Percentiles rank a stretch among this genome's conserved stretches.
phyloP scores from a whole-genome alignment of 148 eudicot species.

The Rhododendron griersonianum region DNA sequence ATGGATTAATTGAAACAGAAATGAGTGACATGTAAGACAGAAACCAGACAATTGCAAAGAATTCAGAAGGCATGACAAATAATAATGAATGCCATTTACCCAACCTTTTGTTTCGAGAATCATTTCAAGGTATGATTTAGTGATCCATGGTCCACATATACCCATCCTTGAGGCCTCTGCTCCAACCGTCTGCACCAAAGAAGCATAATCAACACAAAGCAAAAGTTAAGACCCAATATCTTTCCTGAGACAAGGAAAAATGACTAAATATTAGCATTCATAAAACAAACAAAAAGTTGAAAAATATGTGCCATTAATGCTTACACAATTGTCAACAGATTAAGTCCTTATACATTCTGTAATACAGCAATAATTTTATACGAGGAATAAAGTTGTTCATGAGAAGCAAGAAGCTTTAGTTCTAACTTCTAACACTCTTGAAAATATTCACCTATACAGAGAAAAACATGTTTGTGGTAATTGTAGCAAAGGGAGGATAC shows the following conservation, averaged over 20 bases:
- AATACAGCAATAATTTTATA: background rate
- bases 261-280: background rate
- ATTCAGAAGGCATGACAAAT: background rate
- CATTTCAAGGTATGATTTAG: constrained; percentile 95
- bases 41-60: background rate
- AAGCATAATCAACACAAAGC: background rate
- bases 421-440: background rate
- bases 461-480: background rate
- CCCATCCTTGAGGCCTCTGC: constrained; percentile 75
- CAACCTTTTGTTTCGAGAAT: constrained; percentile 85
- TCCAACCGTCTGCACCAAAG: constrained; percentile 65
- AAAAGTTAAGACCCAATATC: background rate
- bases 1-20: constrained; percentile 8
- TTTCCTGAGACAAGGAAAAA: background rate
- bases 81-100: constrained; percentile 12
- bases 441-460: background rate
- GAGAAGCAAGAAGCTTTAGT: background rate
- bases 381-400: background rate
- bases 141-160: constrained; percentile 86
- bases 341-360: background rate
- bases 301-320: background rate
- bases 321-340: background rate
- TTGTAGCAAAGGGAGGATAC: background rate
- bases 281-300: background rate
- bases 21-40: background rate